Percentiles rank a stretch among this genome's conserved stretches.
Evolutionary conservation across 139 green algal genomes (phyloP).

Genomic region (Mesostigma viride): DNA sequence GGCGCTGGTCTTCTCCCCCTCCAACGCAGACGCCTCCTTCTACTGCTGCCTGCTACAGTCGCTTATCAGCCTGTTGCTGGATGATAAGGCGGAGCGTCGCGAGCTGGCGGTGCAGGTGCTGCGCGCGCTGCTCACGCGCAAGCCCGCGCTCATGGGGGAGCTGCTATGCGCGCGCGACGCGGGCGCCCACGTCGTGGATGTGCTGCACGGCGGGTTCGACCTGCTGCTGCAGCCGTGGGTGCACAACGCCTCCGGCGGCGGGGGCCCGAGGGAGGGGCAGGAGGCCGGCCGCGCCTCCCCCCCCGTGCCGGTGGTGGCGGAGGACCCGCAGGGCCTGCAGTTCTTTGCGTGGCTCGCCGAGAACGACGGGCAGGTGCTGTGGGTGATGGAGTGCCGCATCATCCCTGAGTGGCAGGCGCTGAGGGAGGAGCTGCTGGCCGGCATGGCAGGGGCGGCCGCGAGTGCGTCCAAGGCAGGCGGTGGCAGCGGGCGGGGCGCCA

Average conservation of each 20-base stretch:
- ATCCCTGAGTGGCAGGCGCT: too few species aligned
- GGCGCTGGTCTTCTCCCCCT: neutral
- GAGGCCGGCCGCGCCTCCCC: too few species aligned
- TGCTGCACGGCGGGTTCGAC: conserved; percentile 26
- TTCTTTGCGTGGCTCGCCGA: neutral
- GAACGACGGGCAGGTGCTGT: neutral
- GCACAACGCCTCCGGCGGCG: too few species aligned
- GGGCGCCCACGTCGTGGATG: conserved; percentile 6
- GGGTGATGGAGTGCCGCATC: too few species aligned
- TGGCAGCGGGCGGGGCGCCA: too few species aligned
- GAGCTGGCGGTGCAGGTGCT: conserved; percentile 11
- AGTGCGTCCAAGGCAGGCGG: too few species aligned
- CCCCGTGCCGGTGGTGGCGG: too few species aligned
- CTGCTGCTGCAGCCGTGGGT: too few species aligned
- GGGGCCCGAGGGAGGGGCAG: too few species aligned
- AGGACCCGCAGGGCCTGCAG: too few species aligned
- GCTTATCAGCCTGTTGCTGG: conserved; percentile 12
- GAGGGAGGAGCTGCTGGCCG: too few species aligned
- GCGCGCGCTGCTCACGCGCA: conserved; percentile 20
- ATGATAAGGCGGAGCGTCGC: conserved; percentile 8
- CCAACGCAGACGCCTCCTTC: conserved; percentile 16
- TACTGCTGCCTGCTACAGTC: conserved; percentile 24
- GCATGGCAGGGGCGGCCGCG: too few species aligned
- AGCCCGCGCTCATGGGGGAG: neutral
- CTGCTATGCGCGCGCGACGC: conserved; percentile 13